Evolutionary conservation across 306 rosid genomes (phyloP), one percentile per base, ranked within the genome.

Genomic region (Pachyrhizus erosus): DNA sequence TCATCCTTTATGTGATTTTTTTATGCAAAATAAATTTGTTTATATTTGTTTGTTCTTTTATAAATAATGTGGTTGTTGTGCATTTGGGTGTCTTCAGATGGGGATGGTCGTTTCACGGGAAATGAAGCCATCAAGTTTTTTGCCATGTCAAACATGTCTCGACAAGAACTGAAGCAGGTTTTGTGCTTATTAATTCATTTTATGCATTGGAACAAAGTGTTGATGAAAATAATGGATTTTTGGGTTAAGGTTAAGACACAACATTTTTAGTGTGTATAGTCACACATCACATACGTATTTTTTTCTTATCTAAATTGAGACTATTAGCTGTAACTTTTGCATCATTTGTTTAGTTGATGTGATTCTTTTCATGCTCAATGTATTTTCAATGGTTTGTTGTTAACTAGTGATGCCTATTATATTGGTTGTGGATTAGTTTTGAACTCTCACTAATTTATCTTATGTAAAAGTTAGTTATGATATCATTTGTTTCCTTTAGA

Each of bases 71-170:
- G 67, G 13, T 72, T 46, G 9, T 43, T 81, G 23, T 39, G 12
- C 72, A 21, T 24, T 78, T 58, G 48, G 5, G 21, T 77, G 26
- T 84, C 20, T 75, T 24, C 89, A 93, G 99, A 96, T 85, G 85
- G 83, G 13, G 99, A 96, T 88, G 98, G 98, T 61, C 99, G 99
- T 46, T 82, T 96, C 79, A 89, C 93, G 0, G 98, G 98, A n/a
- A 89, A 26, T 20, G 99, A 96, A 84, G 97, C 98, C 24, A 88
- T 88, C 1, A 90, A 83, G 82, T 88, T 96, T 87, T 96, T 96
- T 52, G 70, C 91, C 67, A 78, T 92, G 89, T 91, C 99, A 18
- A 84, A 82, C 40, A 82, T 96, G 89, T 83, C 98, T 34, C 86
- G 98, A 9, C 90, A 88, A 74, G 94, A 93, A 55, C 97, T 96